Percentiles rank a stretch among this genome's conserved stretches.
Conservation (phyloP, 1,139 yeast species). For the Geotrichum klebahnii region DNA sequence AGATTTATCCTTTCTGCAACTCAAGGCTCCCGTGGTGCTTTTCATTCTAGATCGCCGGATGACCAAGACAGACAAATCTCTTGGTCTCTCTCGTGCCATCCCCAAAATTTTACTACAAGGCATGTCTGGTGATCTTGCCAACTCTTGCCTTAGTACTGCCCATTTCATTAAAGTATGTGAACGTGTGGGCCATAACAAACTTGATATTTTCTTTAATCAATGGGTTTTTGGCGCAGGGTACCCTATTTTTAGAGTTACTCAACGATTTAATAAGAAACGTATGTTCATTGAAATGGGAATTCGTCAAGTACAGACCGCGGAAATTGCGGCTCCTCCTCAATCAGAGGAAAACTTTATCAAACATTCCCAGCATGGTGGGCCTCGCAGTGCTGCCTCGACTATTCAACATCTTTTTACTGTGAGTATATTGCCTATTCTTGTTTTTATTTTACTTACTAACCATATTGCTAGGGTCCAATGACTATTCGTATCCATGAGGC, state of each 20-base stretch:
- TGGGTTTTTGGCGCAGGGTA: conserved; percentile 92
- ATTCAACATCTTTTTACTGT: conserved; percentile 49
- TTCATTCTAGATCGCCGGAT: conserved; percentile 83
- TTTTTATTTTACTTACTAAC: neutral
- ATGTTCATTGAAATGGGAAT: conserved; percentile 93
- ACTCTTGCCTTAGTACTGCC: conserved; percentile 71
- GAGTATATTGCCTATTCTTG: neutral
- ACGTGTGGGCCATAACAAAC: conserved; percentile 80
- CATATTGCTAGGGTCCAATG: conserved; percentile 75
- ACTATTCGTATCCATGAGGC: conserved; percentile 96
- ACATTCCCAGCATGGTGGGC: conserved; percentile 39
- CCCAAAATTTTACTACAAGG: conserved; percentile 91
- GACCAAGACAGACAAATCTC: conserved; percentile 93
- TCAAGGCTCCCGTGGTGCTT: conserved; percentile 83
- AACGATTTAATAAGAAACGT: conserved; percentile 86
- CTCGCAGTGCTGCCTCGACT: conserved; percentile 29
- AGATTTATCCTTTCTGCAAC: conserved; percentile 58
- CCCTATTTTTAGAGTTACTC: conserved; percentile 84
- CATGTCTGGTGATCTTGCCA: conserved; percentile 86
- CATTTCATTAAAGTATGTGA: conserved; percentile 93
- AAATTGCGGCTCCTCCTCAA: conserved; percentile 43
- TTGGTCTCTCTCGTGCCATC: conserved; percentile 85
- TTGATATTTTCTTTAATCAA: conserved; percentile 81
- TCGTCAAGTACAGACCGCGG: conserved; percentile 78
- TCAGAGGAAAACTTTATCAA: conserved; percentile 40